Percentiles rank a stretch among this genome's conserved stretches.
phyloP scores from a whole-genome alignment of 2,329 filamentous ascomycete genomes.

The Diaporthe destruens region DNA sequence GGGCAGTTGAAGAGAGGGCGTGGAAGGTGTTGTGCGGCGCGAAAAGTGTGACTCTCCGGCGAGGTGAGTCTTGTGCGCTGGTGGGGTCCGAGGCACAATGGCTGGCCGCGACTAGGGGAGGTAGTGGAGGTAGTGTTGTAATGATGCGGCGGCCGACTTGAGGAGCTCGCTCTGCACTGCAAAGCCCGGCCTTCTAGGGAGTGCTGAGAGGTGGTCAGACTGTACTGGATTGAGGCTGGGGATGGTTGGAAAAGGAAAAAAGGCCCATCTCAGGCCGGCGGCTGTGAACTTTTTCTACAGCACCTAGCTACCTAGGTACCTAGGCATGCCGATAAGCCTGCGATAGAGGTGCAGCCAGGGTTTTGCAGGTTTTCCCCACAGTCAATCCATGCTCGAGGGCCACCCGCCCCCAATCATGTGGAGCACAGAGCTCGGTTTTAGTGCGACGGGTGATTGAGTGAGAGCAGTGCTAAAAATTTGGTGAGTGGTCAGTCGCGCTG shows the following conservation, averaged over 20 bases:
- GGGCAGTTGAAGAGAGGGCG: background rate
- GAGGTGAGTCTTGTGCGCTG: constrained; percentile 18
- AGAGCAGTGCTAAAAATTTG: constrained; percentile 38
- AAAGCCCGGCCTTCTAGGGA: no score
- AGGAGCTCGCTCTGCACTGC: background rate
- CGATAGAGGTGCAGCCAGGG: constrained; percentile 11
- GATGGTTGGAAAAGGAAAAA: constrained; percentile 10
- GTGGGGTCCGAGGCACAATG: constrained; percentile 9
- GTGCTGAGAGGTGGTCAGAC: background rate
- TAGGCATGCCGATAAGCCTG: constrained; percentile 20
- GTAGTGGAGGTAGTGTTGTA: background rate
- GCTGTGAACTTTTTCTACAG: constrained; percentile 35
- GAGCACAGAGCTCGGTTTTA: constrained; percentile 14
- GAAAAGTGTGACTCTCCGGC: constrained; percentile 13
- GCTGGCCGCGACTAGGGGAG: background rate
- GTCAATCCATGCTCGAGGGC: background rate
- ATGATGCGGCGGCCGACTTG: background rate
- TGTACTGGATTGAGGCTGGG: constrained; percentile 8
- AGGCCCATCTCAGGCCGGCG: background rate
- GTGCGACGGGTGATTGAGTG: background rate
- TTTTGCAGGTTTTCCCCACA: constrained; percentile 8
- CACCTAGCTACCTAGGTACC: no score
- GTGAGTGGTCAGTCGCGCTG: constrained; percentile 10
- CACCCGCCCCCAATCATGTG: background rate
- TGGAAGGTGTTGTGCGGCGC: background rate